Conservation (phyloP, 768 basidiomycete genomes). For the Mycena belliarum region DNA sequence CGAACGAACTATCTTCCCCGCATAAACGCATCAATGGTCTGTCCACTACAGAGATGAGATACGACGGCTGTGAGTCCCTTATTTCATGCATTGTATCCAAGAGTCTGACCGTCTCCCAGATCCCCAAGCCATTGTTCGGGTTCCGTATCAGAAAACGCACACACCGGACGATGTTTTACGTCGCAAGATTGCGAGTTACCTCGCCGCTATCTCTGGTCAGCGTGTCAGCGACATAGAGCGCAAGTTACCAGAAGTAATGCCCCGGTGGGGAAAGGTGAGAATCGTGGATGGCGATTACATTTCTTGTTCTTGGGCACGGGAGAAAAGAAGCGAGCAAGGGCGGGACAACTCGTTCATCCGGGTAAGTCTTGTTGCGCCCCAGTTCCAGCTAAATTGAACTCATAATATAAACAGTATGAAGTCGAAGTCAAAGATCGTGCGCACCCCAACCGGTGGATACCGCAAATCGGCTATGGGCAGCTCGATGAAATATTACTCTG, state of each 20-base stretch:
- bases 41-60: not conserved
- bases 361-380: conserved; percentile 7
- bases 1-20: conserved; percentile 12
- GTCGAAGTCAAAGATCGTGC: not conserved
- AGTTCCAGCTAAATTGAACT: too few relatives aligned
- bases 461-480: conserved; percentile 11
- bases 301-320: not conserved
- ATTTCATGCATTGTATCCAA: too few relatives aligned
- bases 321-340: not conserved
- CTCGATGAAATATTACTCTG: conserved; percentile 22
- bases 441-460: not conserved
- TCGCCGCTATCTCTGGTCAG: conserved; percentile 9
- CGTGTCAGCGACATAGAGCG: not conserved
- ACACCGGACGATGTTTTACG: conserved; percentile 7
- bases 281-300: conserved; percentile 29
- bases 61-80: conserved; percentile 9
- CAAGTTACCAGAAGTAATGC: conserved; percentile 20
- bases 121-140: conserved; percentile 15
- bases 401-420: conserved; percentile 3
- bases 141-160: conserved; percentile 12
- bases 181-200: conserved; percentile 22
- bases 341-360: conserved; percentile 23
- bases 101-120: conserved; percentile 13
- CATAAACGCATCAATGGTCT: not conserved
- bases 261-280: conserved; percentile 27